Evolutionary conservation across 805 yeast species (phyloP).

Genomic region (Metschnikowia drakensbergensis): DNA sequence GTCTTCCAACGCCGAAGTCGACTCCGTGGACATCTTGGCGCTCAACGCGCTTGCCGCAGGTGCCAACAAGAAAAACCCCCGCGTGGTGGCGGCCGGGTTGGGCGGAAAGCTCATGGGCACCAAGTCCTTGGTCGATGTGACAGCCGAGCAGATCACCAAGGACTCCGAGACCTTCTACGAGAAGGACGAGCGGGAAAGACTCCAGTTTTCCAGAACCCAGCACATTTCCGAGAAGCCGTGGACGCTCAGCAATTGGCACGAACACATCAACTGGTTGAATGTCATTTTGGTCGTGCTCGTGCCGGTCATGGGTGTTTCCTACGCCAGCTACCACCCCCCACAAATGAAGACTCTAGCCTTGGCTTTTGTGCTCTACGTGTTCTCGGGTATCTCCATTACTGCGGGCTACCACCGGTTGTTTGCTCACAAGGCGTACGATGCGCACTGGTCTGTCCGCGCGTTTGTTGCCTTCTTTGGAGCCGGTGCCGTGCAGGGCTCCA

Average conservation of each 20-base stretch:
- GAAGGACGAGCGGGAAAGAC: slow-evolving; percentile 37
- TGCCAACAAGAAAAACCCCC: slow-evolving; percentile 61
- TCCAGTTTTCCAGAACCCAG: slow-evolving; percentile 34
- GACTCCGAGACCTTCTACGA: slow-evolving; percentile 42
- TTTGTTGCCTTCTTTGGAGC: slow-evolving; percentile 78
- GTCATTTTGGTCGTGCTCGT: slow-evolving; percentile 57
- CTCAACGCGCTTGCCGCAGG: slow-evolving; percentile 84
- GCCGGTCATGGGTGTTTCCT: slow-evolving; percentile 52
- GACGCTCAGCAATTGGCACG: slow-evolving; percentile 68
- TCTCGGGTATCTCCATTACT: slow-evolving; percentile 73
- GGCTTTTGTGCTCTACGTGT: slow-evolving; percentile 49
- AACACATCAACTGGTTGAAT: slow-evolving; percentile 78
- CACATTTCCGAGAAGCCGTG: slow-evolving; percentile 80
- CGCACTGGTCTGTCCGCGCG: slow-evolving; percentile 55
- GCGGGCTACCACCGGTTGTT: slow-evolving; percentile 82
- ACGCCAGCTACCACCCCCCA: slow-evolving; percentile 47
- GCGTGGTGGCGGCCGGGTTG: slow-evolving; percentile 74
- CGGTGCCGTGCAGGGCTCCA: slow-evolving; percentile 78
- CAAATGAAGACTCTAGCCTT: slow-evolving; percentile 50
- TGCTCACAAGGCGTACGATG: slow-evolving; percentile 72
- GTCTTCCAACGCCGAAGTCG: slow-evolving; percentile 19
- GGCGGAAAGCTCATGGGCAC: slow-evolving; percentile 83
- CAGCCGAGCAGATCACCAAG: slow-evolving; percentile 58
- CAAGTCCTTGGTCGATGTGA: slow-evolving; percentile 61
- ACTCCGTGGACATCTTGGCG: slow-evolving; percentile 54